Percentiles rank a stretch among this genome's conserved stretches.
phyloP scores from a whole-genome alignment of 2,329 filamentous ascomycete species.

The Neurospora sp. region DNA sequence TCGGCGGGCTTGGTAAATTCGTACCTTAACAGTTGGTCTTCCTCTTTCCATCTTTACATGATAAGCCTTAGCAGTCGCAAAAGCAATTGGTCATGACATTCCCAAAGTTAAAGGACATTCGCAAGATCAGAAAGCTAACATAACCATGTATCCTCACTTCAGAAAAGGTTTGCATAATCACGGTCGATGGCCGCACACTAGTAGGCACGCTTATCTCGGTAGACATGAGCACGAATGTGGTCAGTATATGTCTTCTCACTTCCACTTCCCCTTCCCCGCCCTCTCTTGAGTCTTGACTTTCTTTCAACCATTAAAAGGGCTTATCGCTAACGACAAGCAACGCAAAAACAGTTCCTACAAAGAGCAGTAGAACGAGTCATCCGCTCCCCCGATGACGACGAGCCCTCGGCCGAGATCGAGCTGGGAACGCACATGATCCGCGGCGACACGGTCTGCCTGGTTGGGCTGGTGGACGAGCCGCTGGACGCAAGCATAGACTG shows the following conservation, averaged over 20 bases:
- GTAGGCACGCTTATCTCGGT: slow-evolving; percentile 75
- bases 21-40: not conserved
- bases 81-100: not conserved
- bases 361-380: slow-evolving; percentile 86
- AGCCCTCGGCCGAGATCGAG: slow-evolving; percentile 69
- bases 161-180: slow-evolving; percentile 91
- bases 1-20: not conserved
- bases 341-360: slow-evolving; percentile 54
- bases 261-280: not conserved
- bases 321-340: too few species aligned
- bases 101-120: too few species aligned
- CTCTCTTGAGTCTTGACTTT: not conserved
- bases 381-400: slow-evolving; percentile 70
- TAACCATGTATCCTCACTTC: not conserved
- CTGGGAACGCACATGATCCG: slow-evolving; percentile 87
- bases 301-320: too few species aligned
- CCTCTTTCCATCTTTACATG: not conserved
- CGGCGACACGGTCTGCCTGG: slow-evolving; percentile 87
- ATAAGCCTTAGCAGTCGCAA: not conserved
- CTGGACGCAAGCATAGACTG: slow-evolving; percentile 88
- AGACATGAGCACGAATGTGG: slow-evolving; percentile 86
- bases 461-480: slow-evolving; percentile 82
- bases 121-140: not conserved
- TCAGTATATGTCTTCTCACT: slow-evolving; percentile 24
- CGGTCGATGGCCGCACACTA: slow-evolving; percentile 80